A percentile compares a stretch with the other conserved stretches of the same genome.
Conservation (phyloP, 2,329 filamentous ascomycete genomes). For the Cadophora malorum region DNA sequence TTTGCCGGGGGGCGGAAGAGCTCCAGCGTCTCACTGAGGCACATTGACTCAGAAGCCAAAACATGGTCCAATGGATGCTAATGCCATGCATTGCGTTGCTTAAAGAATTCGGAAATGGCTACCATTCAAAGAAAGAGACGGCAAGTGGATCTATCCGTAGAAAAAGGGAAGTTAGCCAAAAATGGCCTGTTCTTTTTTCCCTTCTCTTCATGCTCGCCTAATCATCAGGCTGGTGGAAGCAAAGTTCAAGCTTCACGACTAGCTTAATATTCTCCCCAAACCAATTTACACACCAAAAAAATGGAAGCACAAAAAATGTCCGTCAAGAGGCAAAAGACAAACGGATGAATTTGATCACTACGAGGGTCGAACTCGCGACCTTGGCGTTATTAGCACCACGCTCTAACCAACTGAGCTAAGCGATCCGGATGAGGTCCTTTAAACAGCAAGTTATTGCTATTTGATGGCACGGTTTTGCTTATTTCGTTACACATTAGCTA, state of each 20-base stretch:
- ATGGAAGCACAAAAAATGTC: no score
- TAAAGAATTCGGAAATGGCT: no score
- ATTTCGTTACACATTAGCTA: neutral
- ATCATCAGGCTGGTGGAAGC: neutral
- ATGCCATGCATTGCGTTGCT: no score
- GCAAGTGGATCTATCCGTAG: no score
- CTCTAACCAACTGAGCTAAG: slow-evolving; percentile 26
- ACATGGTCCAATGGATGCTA: no score
- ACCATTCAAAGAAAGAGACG: no score
- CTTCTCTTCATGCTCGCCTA: neutral
- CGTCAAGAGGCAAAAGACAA: neutral
- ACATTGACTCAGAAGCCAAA: neutral
- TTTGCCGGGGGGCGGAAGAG: neutral
- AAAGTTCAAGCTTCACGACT: no score
- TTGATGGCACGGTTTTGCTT: neutral
- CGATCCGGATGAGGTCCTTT: neutral
- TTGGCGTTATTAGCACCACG: slow-evolving; percentile 28
- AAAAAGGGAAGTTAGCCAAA: no score
- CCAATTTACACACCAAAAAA: neutral
- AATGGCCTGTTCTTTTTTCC: neutral
- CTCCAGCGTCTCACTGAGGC: neutral
- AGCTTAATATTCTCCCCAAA: neutral
- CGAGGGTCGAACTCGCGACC: slow-evolving; percentile 26
- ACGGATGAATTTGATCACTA: slow-evolving; percentile 16
- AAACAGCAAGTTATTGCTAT: neutral